These are phyloP conservation scores for Ziziphus jujuba DNA, from an alignment of 306 rosid species.

Conservation along the genomic window DNA sequence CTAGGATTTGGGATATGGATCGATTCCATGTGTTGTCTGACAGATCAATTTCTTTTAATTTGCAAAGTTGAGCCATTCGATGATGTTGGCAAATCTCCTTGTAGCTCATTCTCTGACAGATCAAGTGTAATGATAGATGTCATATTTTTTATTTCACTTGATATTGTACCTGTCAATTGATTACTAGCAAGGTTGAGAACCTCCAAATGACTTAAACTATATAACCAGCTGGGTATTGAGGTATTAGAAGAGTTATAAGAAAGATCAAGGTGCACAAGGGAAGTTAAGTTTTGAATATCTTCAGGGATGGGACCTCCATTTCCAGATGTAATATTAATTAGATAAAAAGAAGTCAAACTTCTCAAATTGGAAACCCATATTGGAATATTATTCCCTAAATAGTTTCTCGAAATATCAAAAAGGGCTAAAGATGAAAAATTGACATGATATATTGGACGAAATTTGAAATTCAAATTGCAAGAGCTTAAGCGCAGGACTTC, in stretches of 20 bases:
- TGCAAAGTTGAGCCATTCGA: background rate
- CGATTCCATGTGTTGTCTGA: background rate
- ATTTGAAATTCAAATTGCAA: background rate
- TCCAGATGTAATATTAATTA: background rate
- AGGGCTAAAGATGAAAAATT: background rate
- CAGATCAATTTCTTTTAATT: background rate
- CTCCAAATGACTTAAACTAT: background rate
- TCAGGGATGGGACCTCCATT: conserved; percentile 29
- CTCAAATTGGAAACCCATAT: background rate
- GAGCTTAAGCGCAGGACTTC: background rate
- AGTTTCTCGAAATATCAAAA: background rate
- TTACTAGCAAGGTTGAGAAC: background rate
- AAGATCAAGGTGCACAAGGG: conserved; percentile 13
- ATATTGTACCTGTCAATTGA: background rate
- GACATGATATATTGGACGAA: background rate
- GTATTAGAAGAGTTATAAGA: background rate
- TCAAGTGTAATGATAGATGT: background rate
- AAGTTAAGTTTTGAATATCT: conserved; percentile 15
- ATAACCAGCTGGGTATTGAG: conserved; percentile 1
- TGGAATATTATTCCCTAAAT: background rate
- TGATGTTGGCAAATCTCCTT: background rate
- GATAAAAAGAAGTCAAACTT: background rate
- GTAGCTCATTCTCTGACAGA: background rate
- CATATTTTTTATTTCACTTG: background rate
- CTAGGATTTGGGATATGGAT: conserved; percentile 6